phyloP scores from a whole-genome alignment of 331 rosid species.

The Rhamnella rubrinervis region DNA sequence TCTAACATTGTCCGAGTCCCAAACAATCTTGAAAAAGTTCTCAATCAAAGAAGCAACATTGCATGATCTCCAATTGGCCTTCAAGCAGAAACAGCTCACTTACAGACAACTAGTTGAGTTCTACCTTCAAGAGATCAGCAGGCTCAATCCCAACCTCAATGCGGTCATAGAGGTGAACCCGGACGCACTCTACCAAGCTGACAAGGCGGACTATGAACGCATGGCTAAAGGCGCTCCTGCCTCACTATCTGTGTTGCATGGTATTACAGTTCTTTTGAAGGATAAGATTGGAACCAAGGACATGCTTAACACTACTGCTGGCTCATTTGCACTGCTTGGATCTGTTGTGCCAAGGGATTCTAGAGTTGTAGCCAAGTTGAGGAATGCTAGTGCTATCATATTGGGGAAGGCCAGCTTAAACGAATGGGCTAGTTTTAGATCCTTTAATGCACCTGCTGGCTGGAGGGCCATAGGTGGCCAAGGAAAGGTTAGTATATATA shows the following conservation, averaged over 20 bases:
- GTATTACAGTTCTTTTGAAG: slow-evolving; percentile 32
- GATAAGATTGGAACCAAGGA: slow-evolving; percentile 35
- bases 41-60: slow-evolving; percentile 32
- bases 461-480: slow-evolving; percentile 32
- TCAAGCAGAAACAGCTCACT: slow-evolving; percentile 33
- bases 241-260: slow-evolving; percentile 28
- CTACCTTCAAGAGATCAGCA: slow-evolving; percentile 44
- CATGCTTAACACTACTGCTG: slow-evolving; percentile 32
- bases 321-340: slow-evolving; percentile 26
- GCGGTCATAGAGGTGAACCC: slow-evolving; percentile 66
- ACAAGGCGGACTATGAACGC: slow-evolving; percentile 55
- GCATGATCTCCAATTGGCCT: slow-evolving; percentile 36
- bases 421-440: slow-evolving; percentile 32
- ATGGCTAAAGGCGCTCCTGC: slow-evolving; percentile 11
- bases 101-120: slow-evolving; percentile 42
- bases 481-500: slow-evolving; percentile 27
- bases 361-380: slow-evolving; percentile 25
- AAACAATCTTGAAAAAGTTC: neutral
- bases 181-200: slow-evolving; percentile 54
- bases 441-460: slow-evolving; percentile 23
- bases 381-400: slow-evolving; percentile 30
- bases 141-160: slow-evolving; percentile 44
- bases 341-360: slow-evolving; percentile 29
- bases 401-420: slow-evolving; percentile 36
- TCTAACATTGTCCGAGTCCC: neutral